phyloP scores from a whole-genome alignment of 768 basidiomycete genomes.

The Boletus bicolor region DNA sequence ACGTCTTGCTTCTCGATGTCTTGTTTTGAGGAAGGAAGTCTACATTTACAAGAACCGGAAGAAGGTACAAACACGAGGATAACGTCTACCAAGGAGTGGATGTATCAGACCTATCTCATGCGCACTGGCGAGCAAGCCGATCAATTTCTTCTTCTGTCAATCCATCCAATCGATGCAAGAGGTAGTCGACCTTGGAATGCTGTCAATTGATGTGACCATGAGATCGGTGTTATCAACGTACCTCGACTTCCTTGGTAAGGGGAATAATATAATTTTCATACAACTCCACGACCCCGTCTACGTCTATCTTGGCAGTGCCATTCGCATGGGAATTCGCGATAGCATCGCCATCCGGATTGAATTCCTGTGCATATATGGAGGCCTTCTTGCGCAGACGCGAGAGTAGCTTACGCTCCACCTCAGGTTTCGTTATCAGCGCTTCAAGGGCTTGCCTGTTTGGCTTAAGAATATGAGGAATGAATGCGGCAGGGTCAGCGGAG shows the following conservation, averaged over 20 bases:
- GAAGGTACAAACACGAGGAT: conserved; percentile 4
- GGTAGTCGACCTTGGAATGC: conserved; percentile 79
- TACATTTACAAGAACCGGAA: conserved; percentile 5
- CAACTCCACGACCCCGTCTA: conserved; percentile 87
- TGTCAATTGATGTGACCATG: conserved; percentile 1
- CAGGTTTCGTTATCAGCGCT: conserved; percentile 93
- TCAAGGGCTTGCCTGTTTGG: conserved; percentile 78
- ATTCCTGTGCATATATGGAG: conserved; percentile 74
- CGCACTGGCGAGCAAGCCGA: conserved; percentile 37
- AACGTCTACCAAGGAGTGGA: background rate
- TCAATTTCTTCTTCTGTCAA: conserved; percentile 80
- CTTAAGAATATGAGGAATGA: conserved; percentile 86
- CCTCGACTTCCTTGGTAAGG: conserved; percentile 97
- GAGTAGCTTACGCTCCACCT: conserved; percentile 85
- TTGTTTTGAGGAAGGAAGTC: background rate
- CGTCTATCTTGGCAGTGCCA: conserved; percentile 74
- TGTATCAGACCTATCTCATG: conserved; percentile 9
- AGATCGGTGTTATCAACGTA: conserved; percentile 34
- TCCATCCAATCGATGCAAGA: conserved; percentile 86
- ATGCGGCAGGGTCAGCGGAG: conserved; percentile 74
- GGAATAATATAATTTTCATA: conserved; percentile 97
- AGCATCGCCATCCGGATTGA: conserved; percentile 64
- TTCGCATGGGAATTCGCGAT: conserved; percentile 32
- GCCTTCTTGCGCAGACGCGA: conserved; percentile 84
- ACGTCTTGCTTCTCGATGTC: conserved; percentile 19